Percentiles rank a stretch among this genome's conserved stretches.
phyloP scores from a whole-genome alignment of 1,139 yeast species.

The Taphrina flavorubra region DNA sequence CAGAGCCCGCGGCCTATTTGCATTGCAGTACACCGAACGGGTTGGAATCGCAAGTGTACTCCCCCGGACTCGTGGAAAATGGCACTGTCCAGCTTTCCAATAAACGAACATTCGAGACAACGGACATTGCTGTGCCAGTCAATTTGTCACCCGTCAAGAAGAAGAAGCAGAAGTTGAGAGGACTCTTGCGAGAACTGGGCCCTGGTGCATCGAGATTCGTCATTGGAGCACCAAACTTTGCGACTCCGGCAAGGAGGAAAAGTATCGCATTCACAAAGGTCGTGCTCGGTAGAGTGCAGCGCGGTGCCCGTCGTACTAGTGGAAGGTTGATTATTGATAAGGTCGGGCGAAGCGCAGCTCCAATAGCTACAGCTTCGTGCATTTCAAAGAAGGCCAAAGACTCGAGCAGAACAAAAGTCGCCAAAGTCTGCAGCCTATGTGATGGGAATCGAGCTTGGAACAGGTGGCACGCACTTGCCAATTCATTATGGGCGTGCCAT shows the following conservation, averaged over 20 bases:
- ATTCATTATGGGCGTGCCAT: slow-evolving; percentile 20
- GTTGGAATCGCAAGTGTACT: not conserved
- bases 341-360: not conserved
- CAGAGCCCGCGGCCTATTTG: not conserved
- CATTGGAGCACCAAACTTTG: slow-evolving; percentile 33
- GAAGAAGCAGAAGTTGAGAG: slow-evolving; percentile 15
- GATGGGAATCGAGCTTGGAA: slow-evolving; percentile 11
- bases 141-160: slow-evolving; percentile 2
- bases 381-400: not conserved
- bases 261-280: slow-evolving; percentile 11
- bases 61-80: not conserved
- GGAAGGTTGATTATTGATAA: not conserved
- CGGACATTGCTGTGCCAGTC: slow-evolving; percentile 11
- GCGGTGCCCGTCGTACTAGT: slow-evolving; percentile 5
- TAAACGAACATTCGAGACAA: slow-evolving; percentile 1
- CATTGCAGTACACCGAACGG: not conserved
- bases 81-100: too few species aligned
- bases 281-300: not conserved
- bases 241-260: slow-evolving; percentile 33
- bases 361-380: not conserved
- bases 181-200: slow-evolving; percentile 37
- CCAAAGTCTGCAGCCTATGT: slow-evolving; percentile 7
- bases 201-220: slow-evolving; percentile 34
- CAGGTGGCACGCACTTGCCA: slow-evolving; percentile 10
- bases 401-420: not conserved